Evolutionary conservation across 768 basidiomycete species (phyloP), one percentile per base, ranked within the genome.

Genomic region (Psilocybe cyanescens): DNA sequence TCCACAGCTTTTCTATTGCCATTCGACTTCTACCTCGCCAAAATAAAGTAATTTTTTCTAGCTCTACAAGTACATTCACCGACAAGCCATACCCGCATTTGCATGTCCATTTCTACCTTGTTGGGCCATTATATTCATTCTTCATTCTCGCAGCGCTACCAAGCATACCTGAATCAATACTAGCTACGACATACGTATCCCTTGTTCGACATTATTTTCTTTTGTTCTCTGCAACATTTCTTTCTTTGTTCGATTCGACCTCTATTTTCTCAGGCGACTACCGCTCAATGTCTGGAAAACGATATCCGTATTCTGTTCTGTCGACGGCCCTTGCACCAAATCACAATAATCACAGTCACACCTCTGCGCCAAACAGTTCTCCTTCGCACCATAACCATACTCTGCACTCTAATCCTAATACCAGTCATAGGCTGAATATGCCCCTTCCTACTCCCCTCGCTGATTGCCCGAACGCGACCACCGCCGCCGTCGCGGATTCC

Each of bases 331-430:
- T 31, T 57, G 61, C 57, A 39, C 61, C 54, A 51, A 62, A 59
- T 63, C 59, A 63, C 59, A 61, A 48, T 61, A 59, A 57, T 35
- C 55, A 62, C 61, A 24, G 56, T 50, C 57, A 61, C 58, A 59
- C 58, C 49, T 41, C 51, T 54, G 57, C 64, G 39, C 53, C 41
- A 47, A 45, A 30, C 35, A 35, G 45, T 50, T 55, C 11, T 45
- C 35, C 41, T 50, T 35, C 45, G 24, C 57, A 39, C 54, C 49
- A 54, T 35, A 16, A 35, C 50, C 35, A 53, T 58, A 62, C 28
- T 53, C 39, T 41, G 48, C 60, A 61, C 57, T 55, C 62, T 64
- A 64, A 55, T 57, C 55, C 49, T 48, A 66, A 58, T 55, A 66
- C 24, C 60, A 50, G 50, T 17, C 46, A 66, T 37, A 57, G 57